phyloP scores from a whole-genome alignment of 495 filamentous ascomycete species.

The Haplographium delicatum region DNA sequence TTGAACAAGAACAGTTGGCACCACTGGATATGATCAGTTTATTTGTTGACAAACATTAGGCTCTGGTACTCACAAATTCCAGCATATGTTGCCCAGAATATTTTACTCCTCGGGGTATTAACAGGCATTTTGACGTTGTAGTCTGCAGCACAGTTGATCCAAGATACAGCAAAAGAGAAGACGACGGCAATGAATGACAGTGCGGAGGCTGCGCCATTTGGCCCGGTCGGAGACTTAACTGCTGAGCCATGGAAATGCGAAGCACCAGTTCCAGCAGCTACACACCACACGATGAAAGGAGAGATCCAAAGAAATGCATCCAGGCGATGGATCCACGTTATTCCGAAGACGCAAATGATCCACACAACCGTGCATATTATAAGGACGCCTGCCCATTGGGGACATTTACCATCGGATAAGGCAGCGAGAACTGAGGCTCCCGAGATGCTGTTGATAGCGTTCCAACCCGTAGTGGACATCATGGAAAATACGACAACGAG shows the following conservation, averaged over 20 bases:
- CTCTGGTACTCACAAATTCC: not conserved
- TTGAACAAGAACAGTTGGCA: not conserved
- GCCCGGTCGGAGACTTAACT: slow-evolving; percentile 2
- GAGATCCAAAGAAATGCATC: slow-evolving; percentile 2
- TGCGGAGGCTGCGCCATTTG: not conserved
- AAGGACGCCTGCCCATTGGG: slow-evolving; percentile 1
- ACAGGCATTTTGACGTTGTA: slow-evolving; percentile 5
- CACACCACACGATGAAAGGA: slow-evolving; percentile 5
- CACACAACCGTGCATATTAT: slow-evolving; percentile 2
- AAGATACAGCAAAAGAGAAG: slow-evolving; percentile 1
- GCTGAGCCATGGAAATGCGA: not conserved
- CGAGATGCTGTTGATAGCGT: slow-evolving; percentile 1
- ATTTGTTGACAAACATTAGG: too few relatives aligned
- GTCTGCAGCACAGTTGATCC: slow-evolving; percentile 3
- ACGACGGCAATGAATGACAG: slow-evolving; percentile 8
- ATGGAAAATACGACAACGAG: slow-evolving; percentile 4
- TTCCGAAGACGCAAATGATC: slow-evolving; percentile 4
- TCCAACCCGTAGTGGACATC: slow-evolving; percentile 3
- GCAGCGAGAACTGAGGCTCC: slow-evolving; percentile 1
- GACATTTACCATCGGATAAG: slow-evolving; percentile 1
- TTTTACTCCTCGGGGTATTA: slow-evolving; percentile 3
- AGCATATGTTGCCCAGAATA: slow-evolving; percentile 6
- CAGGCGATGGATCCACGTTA: slow-evolving; percentile 1
- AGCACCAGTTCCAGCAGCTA: not conserved
- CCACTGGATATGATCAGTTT: not conserved